Evolutionary conservation across 352 stramenopile species (phyloP).

Genomic region (Phytophthora agathidicida): DNA sequence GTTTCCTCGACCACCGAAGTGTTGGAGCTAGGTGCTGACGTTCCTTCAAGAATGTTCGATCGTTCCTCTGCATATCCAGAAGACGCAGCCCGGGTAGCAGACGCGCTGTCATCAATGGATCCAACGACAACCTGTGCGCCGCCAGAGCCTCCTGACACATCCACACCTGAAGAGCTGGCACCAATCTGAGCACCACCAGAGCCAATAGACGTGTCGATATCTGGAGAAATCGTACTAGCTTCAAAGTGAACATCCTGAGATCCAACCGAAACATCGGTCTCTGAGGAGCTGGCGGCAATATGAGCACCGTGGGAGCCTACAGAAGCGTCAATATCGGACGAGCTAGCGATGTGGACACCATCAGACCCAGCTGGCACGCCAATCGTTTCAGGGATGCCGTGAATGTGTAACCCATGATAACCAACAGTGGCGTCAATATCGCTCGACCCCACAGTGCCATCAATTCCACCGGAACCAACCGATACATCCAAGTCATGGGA

Average conservation of each 20-base stretch:
- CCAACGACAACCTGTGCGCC: background rate
- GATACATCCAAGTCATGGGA: slow-evolving; percentile 10
- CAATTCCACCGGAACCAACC: slow-evolving; percentile 17
- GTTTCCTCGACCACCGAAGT: slow-evolving; percentile 5
- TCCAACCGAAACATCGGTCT: background rate
- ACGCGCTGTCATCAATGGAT: slow-evolving; percentile 11
- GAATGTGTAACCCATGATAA: slow-evolving; percentile 8
- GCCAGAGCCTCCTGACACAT: slow-evolving; percentile 1
- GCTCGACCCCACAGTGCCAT: slow-evolving; percentile 7
- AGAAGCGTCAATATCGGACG: slow-evolving; percentile 14
- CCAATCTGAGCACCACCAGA: background rate
- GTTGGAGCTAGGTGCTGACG: slow-evolving; percentile 5
- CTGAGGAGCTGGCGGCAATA: slow-evolving; percentile 1
- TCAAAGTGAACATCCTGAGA: background rate
- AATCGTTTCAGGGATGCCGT: slow-evolving; percentile 6
- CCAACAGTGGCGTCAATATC: slow-evolving; percentile 9
- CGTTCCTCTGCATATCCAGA: slow-evolving; percentile 18
- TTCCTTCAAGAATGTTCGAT: background rate
- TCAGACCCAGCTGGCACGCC: slow-evolving; percentile 15
- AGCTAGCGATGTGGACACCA: slow-evolving; percentile 14
- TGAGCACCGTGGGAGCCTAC: slow-evolving; percentile 13
- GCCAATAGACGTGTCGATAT: no score
- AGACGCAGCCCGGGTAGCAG: slow-evolving; percentile 1
- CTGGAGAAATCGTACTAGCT: background rate
- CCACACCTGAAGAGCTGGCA: background rate